phyloP scores from a whole-genome alignment of 164 flowering plant genomes.

The Sextonia rubra region DNA sequence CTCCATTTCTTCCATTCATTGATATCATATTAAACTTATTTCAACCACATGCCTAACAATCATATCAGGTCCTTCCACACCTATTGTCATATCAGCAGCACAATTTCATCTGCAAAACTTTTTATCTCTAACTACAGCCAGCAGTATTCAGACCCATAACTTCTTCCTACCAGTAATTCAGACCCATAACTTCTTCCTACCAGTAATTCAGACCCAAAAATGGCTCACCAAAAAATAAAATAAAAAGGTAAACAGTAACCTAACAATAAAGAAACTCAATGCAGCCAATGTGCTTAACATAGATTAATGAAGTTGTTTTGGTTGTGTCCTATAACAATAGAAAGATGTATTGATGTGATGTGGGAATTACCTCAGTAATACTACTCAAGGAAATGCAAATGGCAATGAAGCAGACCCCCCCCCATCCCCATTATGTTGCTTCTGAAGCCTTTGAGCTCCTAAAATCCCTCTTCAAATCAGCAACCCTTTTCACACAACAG shows the following conservation, averaged over 20 bases:
- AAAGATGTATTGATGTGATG: too few species aligned
- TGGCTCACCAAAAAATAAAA: too few species aligned
- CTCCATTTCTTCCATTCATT: neutral
- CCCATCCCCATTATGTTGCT: neutral
- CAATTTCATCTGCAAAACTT: neutral
- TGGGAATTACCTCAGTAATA: conserved; percentile 3
- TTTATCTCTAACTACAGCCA: neutral
- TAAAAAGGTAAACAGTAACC: too few species aligned
- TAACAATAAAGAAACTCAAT: neutral
- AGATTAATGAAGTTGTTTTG: too few species aligned
- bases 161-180: neutral
- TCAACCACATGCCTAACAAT: neutral
- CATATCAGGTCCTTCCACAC: neutral
- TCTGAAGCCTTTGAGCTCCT: conserved; percentile 63
- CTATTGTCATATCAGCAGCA: neutral
- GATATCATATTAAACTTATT: neutral
- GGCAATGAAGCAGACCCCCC: neutral
- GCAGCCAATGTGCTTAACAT: neutral
- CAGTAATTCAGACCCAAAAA: neutral
- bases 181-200: neutral
- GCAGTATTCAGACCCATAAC: neutral
- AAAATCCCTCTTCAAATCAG: conserved; percentile 75
- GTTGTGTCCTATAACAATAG: too few species aligned
- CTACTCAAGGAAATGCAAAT: neutral
- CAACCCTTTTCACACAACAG: conserved; percentile 75